Evolutionary conservation across 169 alveolate species (phyloP).

Genomic region (Cryptosporidium ryanae): DNA sequence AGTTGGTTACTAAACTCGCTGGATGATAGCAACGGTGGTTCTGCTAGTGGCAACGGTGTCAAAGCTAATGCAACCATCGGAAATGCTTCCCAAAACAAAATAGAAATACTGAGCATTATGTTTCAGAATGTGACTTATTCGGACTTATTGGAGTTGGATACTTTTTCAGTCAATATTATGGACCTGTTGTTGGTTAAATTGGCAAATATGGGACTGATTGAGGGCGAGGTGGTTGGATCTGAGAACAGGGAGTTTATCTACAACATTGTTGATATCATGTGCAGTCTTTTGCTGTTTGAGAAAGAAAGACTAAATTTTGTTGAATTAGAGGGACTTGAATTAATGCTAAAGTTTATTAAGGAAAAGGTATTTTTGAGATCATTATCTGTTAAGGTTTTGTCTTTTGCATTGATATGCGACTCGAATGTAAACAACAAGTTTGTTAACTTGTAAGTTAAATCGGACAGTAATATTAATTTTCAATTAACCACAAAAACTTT

Average conservation of each 20-base stretch:
- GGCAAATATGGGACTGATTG: slow-evolving; percentile 31
- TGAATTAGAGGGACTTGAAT: slow-evolving; percentile 44
- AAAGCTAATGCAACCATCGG: neutral
- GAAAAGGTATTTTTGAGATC: slow-evolving; percentile 50
- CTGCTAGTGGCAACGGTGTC: too few species aligned
- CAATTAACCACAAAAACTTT: neutral
- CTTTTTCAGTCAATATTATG: neutral
- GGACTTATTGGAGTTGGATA: neutral
- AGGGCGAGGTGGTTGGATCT: slow-evolving; percentile 1
- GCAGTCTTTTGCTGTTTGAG: slow-evolving; percentile 27
- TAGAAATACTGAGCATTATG: slow-evolving; percentile 51
- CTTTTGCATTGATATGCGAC: slow-evolving; percentile 29
- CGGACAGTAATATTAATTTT: neutral
- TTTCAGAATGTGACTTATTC: slow-evolving; percentile 20
- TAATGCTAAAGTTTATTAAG: slow-evolving; percentile 43
- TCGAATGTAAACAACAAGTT: slow-evolving; percentile 30
- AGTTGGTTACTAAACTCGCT: slow-evolving; percentile 18
- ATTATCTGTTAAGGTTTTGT: slow-evolving; percentile 28
- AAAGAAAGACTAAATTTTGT: slow-evolving; percentile 7
- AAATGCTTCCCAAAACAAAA: neutral
- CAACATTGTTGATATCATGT: slow-evolving; percentile 38
- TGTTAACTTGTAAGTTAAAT: slow-evolving; percentile 52
- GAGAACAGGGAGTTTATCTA: slow-evolving; percentile 42
- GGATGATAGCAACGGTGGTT: neutral
- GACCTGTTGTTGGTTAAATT: slow-evolving; percentile 44